A percentile compares a stretch with the other conserved stretches of the same genome.
These are phyloP conservation scores for Suhomyces atakaporum DNA, from an alignment of 1,139 yeast genomes.

Conservation along the genomic window DNA sequence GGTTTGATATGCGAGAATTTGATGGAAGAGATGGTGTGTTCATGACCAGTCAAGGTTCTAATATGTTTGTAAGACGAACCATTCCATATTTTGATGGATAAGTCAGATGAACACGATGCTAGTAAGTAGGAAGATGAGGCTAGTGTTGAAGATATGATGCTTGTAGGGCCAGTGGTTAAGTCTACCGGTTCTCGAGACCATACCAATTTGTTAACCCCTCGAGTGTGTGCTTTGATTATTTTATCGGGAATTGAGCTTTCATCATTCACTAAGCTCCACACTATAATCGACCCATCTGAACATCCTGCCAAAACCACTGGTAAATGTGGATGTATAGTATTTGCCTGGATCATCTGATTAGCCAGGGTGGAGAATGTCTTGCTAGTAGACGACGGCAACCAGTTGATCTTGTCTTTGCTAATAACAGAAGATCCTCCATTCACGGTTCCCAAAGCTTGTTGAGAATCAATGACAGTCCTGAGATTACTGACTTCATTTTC, in stretches of 20 bases:
- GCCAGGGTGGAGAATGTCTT: constrained; percentile 55
- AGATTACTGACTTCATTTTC: constrained; percentile 46
- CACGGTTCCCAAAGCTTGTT: constrained; percentile 11
- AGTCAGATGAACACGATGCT: constrained; percentile 74
- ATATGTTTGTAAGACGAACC: constrained; percentile 54
- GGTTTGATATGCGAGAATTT: constrained; percentile 48
- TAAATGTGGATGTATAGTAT: constrained; percentile 72
- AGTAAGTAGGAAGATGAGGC: constrained; percentile 24
- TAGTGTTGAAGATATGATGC: constrained; percentile 1
- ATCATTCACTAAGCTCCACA: constrained; percentile 71
- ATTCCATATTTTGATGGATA: constrained; percentile 73
- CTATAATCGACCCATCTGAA: constrained; percentile 69
- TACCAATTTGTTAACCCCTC: constrained; percentile 62
- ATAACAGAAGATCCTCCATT: constrained; percentile 12
- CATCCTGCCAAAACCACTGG: constrained; percentile 70
- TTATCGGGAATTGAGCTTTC: constrained; percentile 63
- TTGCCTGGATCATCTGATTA: constrained; percentile 58
- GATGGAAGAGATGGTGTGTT: constrained; percentile 76
- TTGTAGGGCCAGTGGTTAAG: constrained; percentile 16
- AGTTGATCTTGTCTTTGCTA: constrained; percentile 47
- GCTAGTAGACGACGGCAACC: constrained; percentile 69
- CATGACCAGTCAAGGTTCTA: constrained; percentile 82
- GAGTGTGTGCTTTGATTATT: constrained; percentile 74
- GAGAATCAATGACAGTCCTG: constrained; percentile 45
- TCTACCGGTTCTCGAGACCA: constrained; percentile 48